Evolutionary conservation across 1,284 basidiomycete species (phyloP).

Genomic region (Cutaneotrichosporon spelunceum): DNA sequence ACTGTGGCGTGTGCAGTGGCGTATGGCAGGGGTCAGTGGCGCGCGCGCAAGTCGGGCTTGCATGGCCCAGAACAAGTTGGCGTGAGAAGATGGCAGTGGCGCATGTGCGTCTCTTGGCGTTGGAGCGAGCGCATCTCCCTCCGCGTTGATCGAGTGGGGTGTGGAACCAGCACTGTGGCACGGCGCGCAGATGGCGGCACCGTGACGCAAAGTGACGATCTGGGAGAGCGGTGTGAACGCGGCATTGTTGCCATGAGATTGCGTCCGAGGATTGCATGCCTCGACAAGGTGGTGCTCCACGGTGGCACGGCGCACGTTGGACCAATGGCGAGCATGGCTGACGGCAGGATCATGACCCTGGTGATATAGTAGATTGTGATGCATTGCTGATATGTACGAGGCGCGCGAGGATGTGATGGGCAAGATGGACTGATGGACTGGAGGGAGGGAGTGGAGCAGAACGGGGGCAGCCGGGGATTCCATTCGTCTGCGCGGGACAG

Average conservation of each 20-base stretch:
- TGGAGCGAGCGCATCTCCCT: too few species aligned
- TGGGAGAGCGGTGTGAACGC: not conserved
- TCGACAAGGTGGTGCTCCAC: not conserved
- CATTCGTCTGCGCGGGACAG: too few species aligned
- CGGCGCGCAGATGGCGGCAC: not conserved
- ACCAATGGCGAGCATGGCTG: not conserved
- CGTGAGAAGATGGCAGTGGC: too few species aligned
- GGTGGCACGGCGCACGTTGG: not conserved
- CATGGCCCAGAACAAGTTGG: not conserved
- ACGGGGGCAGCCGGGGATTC: too few species aligned
- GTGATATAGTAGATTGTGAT: constrained; percentile 25
- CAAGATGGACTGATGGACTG: not conserved
- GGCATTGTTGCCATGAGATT: not conserved
- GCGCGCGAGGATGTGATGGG: not conserved
- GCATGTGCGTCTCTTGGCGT: too few species aligned
- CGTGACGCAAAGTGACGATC: not conserved
- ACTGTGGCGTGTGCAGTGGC: not conserved
- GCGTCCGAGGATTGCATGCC: not conserved
- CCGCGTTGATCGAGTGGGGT: not conserved
- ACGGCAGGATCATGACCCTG: constrained; percentile 34
- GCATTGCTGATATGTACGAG: constrained; percentile 8
- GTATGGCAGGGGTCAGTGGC: not conserved
- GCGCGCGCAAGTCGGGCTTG: too few species aligned
- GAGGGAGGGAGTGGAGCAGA: not conserved
- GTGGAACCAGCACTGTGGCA: not conserved